Conservation (phyloP, 2,329 filamentous ascomycete genomes). For the Ophiognomonia clavigignenti-juglandacearum region DNA sequence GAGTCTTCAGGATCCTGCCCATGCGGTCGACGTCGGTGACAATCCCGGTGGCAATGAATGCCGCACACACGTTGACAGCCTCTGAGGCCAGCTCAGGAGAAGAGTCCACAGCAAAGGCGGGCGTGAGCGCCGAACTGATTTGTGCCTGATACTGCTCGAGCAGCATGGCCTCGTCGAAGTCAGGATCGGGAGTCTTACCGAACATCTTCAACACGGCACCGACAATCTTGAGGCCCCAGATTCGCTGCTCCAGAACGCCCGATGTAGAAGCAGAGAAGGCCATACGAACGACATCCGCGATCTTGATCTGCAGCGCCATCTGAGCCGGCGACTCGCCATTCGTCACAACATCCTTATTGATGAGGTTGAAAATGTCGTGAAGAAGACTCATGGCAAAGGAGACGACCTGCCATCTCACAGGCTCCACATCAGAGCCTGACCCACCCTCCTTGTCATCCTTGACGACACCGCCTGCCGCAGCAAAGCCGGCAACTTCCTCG, state of each 20-base stretch:
- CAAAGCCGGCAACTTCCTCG: constrained; percentile 95
- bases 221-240: constrained; percentile 90
- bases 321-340: constrained; percentile 77
- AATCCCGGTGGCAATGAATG: constrained; percentile 94
- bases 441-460: constrained; percentile 52
- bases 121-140: constrained; percentile 92
- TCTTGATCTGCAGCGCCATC: constrained; percentile 69
- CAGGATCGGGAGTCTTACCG: constrained; percentile 89
- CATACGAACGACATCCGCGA: constrained; percentile 92
- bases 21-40: constrained; percentile 98
- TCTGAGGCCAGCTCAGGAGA: constrained; percentile 94
- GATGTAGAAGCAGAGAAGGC: constrained; percentile 97
- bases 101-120: constrained; percentile 92
- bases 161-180: constrained; percentile 94
- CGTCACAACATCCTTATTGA: constrained; percentile 72
- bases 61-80: constrained; percentile 95
- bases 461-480: constrained; percentile 60
- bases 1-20: constrained; percentile 92
- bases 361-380: constrained; percentile 72
- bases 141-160: constrained; percentile 98
- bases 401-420: constrained; percentile 90
- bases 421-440: constrained; percentile 67
- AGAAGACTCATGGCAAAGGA: constrained; percentile 91
- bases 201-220: constrained; percentile 94
- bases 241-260: constrained; percentile 80